Base-by-base conservation (phyloP, 805 yeast genomes). In the Wickerhamomyces ciferrii region DNA sequence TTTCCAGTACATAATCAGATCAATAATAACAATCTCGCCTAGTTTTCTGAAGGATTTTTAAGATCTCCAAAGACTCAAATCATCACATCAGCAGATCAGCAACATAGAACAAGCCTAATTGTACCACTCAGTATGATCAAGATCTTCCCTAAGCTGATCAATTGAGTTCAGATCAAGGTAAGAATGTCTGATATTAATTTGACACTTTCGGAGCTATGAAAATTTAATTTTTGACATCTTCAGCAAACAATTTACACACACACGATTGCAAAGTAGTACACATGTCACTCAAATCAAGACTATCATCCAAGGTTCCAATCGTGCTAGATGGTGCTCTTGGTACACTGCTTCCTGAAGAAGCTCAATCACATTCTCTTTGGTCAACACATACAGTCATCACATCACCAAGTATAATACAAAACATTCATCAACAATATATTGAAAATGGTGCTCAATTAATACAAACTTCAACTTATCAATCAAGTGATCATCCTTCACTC, bases 401-500 rank as follows among this genome's bases (percentile, higher is more conserved):
- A 5, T 52, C 69, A 25, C 83, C 82, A 0, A 59, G 67, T 15
- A 61, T 63, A 19, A 62, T 83, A n/a, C 54, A 60, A 27, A 51
- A 64, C 10, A 65, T 83, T n/a, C 85, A 83, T 56, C 47, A 59
- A 31, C 70, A 67, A 15, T 83, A 82, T 55, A 63, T 78, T 23
- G 52, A 58, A 18, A 65, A 71, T n/a, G 87, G 87, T 0, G 76
- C 84, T 1, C 75, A 80, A 48, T 54, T 80, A 3, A 62, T 77
- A 29, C 69, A 72, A 18, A 74, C 85, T 2, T 69, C 79, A 10
- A 78, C 84, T 1, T 83, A 83, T 58, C 89, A 83, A 58, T 71
- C 79, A 2, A 38, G 51, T 10, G 43, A 41, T 19, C 35, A 10
- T 2, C 35, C 19, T 66, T 75, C 41, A 54, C 66, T 24, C 50